Evolutionary conservation across 2,329 filamentous ascomycete genomes (phyloP), one percentile per base, ranked within the genome.

Genomic region (Tolypocladium inflatum): DNA sequence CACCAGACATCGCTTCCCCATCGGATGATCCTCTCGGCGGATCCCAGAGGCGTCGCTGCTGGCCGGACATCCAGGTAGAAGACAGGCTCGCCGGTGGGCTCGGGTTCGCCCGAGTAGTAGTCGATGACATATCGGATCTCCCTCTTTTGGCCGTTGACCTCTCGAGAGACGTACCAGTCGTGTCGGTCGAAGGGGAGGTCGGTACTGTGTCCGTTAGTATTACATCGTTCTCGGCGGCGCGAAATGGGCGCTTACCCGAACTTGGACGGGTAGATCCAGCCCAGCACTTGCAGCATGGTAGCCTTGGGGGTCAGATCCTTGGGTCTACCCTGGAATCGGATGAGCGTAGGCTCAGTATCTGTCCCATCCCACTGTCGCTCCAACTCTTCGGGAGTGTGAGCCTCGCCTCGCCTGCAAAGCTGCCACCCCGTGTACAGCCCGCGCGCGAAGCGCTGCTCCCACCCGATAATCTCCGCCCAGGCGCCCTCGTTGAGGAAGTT

Each of bases 401-500:
- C 80, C 71, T 93, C 90, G 57, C 91, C 91, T 51, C 82, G 82
- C 60, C 80, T 82, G 72, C 90, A 94, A 59, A 87, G 81, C 63
- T 85, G 79, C 85, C 88, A 93, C 45, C 89, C 91, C 53, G 82
- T 79, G 60, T 73, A 76, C 30, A 97, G 73, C 0, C 94, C 94
- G 39, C 81, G 80, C 23, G 83, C 80, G 70, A 97, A 99, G 56
- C 92, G 84, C 58, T 86, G 82, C 78, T 99, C 94, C 93, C 93
- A 97, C 48, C 88, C 89, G 63, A 94, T 82, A 68, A 99, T 96
- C 79, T 99, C 94, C 21, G 84, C 82, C 94, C 94, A 99, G 9
- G 94, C 94, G 63, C 94, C 94, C 73, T 99, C 94, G 71, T 99
- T 99, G 59, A 99, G 74, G 68, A 97, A 97, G 74, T 99, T 99